Conservation (phyloP, 1,139 yeast genomes). For the Hansenula sp. region DNA sequence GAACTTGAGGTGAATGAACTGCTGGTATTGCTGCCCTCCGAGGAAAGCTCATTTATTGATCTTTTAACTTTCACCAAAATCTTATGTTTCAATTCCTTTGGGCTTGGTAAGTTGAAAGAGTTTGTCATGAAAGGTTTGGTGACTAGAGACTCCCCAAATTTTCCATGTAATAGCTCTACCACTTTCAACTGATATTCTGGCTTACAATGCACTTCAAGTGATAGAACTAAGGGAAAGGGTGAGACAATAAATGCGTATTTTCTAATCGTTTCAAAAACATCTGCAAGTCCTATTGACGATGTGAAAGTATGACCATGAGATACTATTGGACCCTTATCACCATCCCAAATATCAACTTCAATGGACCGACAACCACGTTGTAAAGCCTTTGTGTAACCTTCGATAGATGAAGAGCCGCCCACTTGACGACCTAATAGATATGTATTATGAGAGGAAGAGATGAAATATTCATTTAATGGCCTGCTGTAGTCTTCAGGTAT, state of each 20-base stretch:
- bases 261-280: conserved; percentile 69
- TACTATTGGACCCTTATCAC: conserved; percentile 76
- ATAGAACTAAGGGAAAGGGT: conserved; percentile 81
- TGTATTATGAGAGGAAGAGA: conserved; percentile 94
- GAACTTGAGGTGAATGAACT: conserved; percentile 24
- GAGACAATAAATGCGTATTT: conserved; percentile 84
- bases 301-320: conserved; percentile 89
- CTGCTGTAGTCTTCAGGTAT: conserved; percentile 45
- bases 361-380: conserved; percentile 92
- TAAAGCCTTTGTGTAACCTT: conserved; percentile 83
- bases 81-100: conserved; percentile 61
- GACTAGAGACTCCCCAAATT: conserved; percentile 59
- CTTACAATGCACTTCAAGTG: conserved; percentile 81
- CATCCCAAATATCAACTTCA: conserved; percentile 96
- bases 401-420: conserved; percentile 88
- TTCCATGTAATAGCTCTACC: conserved; percentile 45
- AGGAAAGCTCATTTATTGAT: conserved; percentile 27
- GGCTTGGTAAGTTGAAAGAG: conserved; percentile 56
- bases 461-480: conserved; percentile 82
- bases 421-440: conserved; percentile 85
- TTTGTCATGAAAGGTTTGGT: conserved; percentile 33
- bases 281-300: conserved; percentile 59
- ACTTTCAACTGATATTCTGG: conserved; percentile 58
- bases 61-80: conserved; percentile 76
- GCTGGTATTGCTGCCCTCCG: conserved; percentile 17